A percentile compares a stretch with the other conserved stretches of the same genome.
Conservation (phyloP, 768 basidiomycete genomes). For the Xanthoconium purpureum region DNA sequence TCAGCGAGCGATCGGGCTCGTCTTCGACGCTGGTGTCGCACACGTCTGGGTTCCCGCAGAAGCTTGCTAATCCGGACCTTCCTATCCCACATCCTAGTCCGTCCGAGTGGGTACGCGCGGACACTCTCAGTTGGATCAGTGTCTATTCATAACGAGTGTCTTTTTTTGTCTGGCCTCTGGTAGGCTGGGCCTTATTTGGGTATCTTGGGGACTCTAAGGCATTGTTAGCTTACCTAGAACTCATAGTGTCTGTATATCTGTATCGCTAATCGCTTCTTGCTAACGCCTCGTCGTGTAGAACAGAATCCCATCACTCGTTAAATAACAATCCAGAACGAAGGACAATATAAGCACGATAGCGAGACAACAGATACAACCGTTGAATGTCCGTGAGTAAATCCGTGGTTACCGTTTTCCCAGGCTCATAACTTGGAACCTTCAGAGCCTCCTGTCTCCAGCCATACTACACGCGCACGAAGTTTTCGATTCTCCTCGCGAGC, state of each 20-base stretch:
- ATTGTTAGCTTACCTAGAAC: background rate
- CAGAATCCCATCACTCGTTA: conserved; percentile 1
- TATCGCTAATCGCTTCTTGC: conserved; percentile 13
- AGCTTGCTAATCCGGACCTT: conserved; percentile 45
- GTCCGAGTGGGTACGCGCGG: conserved; percentile 54
- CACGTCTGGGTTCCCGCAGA: conserved; percentile 38
- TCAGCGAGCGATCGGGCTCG: conserved; percentile 23
- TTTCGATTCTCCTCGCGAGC: conserved; percentile 53
- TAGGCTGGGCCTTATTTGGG: conserved; percentile 3
- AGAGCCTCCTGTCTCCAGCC: conserved; percentile 34
- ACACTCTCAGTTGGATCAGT: conserved; percentile 29
- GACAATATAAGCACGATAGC: background rate
- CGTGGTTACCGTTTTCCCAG: conserved; percentile 8
- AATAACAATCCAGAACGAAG: conserved; percentile 14
- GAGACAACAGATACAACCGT: conserved; percentile 12
- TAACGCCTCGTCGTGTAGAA: background rate
- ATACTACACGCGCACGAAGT: conserved; percentile 42
- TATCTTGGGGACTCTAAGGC: background rate
- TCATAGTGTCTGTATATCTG: conserved; percentile 3
- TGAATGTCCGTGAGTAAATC: conserved; percentile 12
- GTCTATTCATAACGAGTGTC: conserved; percentile 22
- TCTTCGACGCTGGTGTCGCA: conserved; percentile 14
- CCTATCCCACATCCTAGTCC: conserved; percentile 53
- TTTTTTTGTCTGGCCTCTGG: background rate
- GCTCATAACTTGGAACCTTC: conserved; percentile 32